These are phyloP conservation scores for Bimuria novae-zelandiae DNA, from an alignment of 2,329 filamentous ascomycete species.

Conservation along the genomic window DNA sequence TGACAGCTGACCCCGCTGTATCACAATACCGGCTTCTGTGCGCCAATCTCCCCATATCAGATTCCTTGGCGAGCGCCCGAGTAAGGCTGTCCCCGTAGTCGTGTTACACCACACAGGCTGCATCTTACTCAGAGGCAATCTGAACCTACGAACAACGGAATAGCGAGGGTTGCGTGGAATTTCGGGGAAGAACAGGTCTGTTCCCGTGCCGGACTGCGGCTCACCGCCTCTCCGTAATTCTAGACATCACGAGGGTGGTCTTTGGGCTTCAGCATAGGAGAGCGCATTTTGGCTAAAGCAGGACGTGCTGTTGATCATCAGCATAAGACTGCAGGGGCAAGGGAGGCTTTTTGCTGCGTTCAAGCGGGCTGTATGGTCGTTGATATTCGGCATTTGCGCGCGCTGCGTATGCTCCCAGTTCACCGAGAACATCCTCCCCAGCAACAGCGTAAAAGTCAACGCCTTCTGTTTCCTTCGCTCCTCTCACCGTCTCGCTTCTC, in stretches of 20 bases:
- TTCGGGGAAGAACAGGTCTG: neutral
- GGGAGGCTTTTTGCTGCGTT: neutral
- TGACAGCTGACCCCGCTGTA: slow-evolving; percentile 8
- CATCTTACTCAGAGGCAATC: slow-evolving; percentile 17
- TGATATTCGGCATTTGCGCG: neutral
- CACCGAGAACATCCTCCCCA: neutral
- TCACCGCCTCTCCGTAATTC: slow-evolving; percentile 6
- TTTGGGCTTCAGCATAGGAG: neutral
- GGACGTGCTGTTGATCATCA: neutral
- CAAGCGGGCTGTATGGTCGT: neutral
- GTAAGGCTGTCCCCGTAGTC: slow-evolving; percentile 5
- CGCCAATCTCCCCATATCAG: slow-evolving; percentile 7
- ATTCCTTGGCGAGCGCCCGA: slow-evolving; percentile 2
- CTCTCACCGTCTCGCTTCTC: neutral
- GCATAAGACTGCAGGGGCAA: slow-evolving; percentile 1
- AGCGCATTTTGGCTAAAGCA: neutral
- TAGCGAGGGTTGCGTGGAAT: neutral
- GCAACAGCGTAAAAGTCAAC: neutral
- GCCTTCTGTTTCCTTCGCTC: neutral
- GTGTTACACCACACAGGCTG: slow-evolving; percentile 14
- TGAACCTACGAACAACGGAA: slow-evolving; percentile 2
- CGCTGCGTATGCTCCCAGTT: neutral
- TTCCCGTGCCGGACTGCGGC: neutral
- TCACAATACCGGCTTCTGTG: neutral
- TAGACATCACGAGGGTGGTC: slow-evolving; percentile 2